Base-by-base conservation (phyloP, 345 rosid genomes). In the Pistacia vera region DNA sequence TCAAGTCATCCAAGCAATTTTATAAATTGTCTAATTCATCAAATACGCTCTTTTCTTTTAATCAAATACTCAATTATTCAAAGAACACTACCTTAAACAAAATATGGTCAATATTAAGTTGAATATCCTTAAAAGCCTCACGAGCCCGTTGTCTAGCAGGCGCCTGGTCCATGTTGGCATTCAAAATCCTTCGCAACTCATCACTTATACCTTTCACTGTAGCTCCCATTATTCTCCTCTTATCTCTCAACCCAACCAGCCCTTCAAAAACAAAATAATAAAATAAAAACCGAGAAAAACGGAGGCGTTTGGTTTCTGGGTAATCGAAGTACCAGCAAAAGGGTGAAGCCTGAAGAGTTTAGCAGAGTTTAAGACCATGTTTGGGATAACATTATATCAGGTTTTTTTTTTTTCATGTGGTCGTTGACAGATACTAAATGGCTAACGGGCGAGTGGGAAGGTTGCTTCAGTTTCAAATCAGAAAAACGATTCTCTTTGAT, bases 61-160 rank as follows among this genome's bases (percentile, higher is more conserved):
- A 30, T 30, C 33, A 30, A 30, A 30, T 41, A 41, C 8, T 5
- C 46, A 41, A 41, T 41, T 41, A 41, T 41, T 5, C 8, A 41
- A 41, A 41, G 46, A 63, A 2, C 25, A 41, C 3, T 38, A 93
- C 99, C 99, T 91, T 92, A 74, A 97, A 90, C 68, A 97, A 86
- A 55, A 97, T 75, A 80, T 97, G 98, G 71, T 94, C 94, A 72
- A 97, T 83, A 49, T 85, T 83, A 61, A 89, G 90, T 81, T 94
- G 98, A 60, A 88, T 79, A 57, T 88, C 81, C 86, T 86, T 91
- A 46, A 91, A 91, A 11, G 97, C 93, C 38, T 93, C 90, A 25
- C 98, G 97, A 68, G 88, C 97, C 13, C 79, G 87, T 71, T 93
- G 85, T 77, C 99, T 88, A 33, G 90, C 93, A 0, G 90, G 84